Conservation (phyloP, 2,329 filamentous ascomycete species). For the Monilinia polystroma region DNA sequence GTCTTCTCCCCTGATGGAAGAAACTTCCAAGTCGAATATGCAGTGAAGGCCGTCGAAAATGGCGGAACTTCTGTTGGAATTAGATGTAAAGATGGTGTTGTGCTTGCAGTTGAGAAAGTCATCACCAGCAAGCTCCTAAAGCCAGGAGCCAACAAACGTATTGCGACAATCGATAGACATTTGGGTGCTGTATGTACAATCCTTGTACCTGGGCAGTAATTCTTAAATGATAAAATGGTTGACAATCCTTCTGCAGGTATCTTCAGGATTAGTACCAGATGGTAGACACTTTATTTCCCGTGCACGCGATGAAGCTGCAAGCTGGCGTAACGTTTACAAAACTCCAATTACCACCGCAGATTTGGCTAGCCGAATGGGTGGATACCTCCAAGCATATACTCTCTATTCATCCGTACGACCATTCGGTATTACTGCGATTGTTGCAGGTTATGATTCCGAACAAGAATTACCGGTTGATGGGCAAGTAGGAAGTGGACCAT, state of each 20-base stretch:
- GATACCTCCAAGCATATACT: conserved; percentile 96
- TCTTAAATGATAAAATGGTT: conserved; percentile 24
- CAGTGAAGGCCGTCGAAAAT: conserved; percentile 97
- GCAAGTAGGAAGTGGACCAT: conserved; percentile 80
- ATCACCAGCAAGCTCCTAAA: conserved; percentile 94
- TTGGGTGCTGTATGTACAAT: conserved; percentile 74
- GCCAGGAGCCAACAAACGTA: conserved; percentile 92
- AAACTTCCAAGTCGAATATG: conserved; percentile 99
- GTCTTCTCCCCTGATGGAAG: conserved; percentile 99
- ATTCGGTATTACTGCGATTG: conserved; percentile 92
- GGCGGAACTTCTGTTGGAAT: conserved; percentile 96
- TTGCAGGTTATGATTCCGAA: conserved; percentile 92
- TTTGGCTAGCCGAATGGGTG: conserved; percentile 88
- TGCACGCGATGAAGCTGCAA: conserved; percentile 87
- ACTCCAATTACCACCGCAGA: conserved; percentile 85
- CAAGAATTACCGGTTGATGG: conserved; percentile 83
- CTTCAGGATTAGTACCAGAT: conserved; percentile 90
- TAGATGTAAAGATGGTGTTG: conserved; percentile 93
- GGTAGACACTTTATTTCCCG: conserved; percentile 92
- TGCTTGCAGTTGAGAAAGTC: conserved; percentile 95
- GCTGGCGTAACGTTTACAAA: conserved; percentile 93
- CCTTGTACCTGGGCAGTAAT: neutral
- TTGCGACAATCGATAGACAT: conserved; percentile 91
- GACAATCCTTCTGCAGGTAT: conserved; percentile 62
- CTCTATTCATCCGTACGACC: conserved; percentile 95